Evolutionary conservation across 2,329 filamentous ascomycete species (phyloP), one percentile per base, ranked within the genome.

Genomic region (Diaporthe helianthi): DNA sequence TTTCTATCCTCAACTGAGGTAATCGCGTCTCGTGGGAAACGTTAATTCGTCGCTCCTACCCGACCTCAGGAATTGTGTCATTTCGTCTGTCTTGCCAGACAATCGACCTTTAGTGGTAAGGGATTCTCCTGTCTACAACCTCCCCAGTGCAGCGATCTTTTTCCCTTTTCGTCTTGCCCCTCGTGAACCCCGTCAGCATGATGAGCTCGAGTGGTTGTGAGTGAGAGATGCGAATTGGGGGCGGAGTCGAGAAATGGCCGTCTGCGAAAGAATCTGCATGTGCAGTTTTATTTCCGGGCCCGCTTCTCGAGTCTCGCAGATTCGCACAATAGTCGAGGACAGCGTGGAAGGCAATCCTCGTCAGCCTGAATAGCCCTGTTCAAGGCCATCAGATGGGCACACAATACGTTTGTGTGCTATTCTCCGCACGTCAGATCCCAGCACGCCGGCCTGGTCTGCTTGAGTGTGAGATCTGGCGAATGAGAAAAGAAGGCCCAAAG

Each of bases 21-120:
- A 52, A 31, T 80, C 78, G 79, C 81, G 81, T 79, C 77, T 76
- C 77, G 84, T 86, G 84, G 87, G 86, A 89, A 85, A 87, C 86
- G 86, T 89, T 89, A 85, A 81, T 85, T 89, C 87, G 86, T 87
- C 85, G 82, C 84, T 88, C 84, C 86, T 83, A 83, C 83, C 77
- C 78, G 77, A 78, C 79, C 78, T 82, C 79, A 82, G 82, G 81
- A 82, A 83, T 81, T 83, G 78, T 82, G 79, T 82, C 81, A 83
- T 82, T 79, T 82, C 78, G 79, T 78, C 80, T 79, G 78, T 79
- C 81, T 80, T 78, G 79, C 73, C 76, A 76, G 74, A 75, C 76
- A 74, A 74, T 76, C 74, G 76, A 83, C 79, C 79, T 80, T 83
- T 83, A 81, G 81, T 82, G 83, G 86, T 88, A 87, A 86, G 86